These are phyloP conservation scores for Pachysandra terminalis DNA, from an alignment of 164 flowering plant genomes.

Conservation along the genomic window DNA sequence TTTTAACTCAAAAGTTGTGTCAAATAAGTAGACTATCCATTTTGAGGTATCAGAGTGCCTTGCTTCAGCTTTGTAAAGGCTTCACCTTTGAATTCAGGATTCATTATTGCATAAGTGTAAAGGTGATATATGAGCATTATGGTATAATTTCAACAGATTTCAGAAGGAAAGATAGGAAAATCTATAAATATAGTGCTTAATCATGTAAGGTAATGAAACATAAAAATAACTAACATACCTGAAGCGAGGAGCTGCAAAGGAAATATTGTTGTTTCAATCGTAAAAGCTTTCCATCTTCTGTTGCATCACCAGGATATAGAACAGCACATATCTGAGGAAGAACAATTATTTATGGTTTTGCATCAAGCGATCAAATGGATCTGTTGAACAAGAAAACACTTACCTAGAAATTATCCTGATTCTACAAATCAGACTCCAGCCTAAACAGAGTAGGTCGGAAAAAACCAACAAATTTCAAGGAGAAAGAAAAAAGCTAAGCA, in stretches of 20 bases:
- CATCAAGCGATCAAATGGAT: not conserved
- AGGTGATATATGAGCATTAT: not conserved
- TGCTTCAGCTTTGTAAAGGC: not conserved
- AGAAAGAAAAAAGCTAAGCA: not conserved
- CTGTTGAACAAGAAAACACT: not conserved
- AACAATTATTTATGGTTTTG: constrained; percentile 2
- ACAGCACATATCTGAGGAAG: constrained; percentile 88
- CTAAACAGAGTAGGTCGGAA: not conserved
- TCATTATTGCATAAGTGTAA: not conserved
- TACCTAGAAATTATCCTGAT: not conserved
- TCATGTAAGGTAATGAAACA: not conserved
- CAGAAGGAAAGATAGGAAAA: not conserved
- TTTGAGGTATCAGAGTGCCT: no score
- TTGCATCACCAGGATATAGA: constrained; percentile 95
- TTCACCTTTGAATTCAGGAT: not conserved
- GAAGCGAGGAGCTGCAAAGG: constrained; percentile 97
- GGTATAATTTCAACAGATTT: not conserved
- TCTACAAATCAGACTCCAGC: not conserved
- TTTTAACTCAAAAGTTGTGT: no score
- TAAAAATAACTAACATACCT: constrained; percentile 41
- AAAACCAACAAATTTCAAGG: not conserved
- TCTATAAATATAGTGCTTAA: not conserved
- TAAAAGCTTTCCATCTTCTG: constrained; percentile 81
- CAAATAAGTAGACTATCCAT: no score
- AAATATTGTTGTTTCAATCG: constrained; percentile 93